Percentiles rank a stretch among this genome's conserved stretches.
These are phyloP conservation scores for Lunularia cruciata DNA, from an alignment of 225 moss, liverwort and hornwort genomes.

Conservation along the genomic window DNA sequence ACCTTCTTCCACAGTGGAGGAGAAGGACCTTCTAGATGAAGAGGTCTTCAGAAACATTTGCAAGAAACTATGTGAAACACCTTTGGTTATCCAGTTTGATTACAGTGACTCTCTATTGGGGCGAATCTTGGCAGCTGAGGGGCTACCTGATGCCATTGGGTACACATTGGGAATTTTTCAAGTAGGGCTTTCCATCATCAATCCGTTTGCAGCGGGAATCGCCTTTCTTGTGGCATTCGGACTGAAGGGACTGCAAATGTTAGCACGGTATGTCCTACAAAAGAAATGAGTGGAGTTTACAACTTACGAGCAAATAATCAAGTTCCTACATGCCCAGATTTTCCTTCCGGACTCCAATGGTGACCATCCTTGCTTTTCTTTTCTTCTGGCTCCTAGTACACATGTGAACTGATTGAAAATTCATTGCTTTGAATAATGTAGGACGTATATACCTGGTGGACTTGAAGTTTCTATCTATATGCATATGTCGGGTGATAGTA, in stretches of 20 bases:
- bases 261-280: background rate
- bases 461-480: too few relatives aligned
- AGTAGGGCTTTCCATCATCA: background rate
- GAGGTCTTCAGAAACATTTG: background rate
- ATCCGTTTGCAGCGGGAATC: background rate
- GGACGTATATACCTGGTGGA: too few relatives aligned
- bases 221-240: background rate
- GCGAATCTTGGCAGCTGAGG: too few relatives aligned
- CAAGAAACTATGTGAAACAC: slow-evolving; percentile 10
- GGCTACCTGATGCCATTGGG: background rate
- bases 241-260: background rate
- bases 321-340: background rate
- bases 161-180: background rate
- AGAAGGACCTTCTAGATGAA: background rate
- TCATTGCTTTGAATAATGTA: too few relatives aligned
- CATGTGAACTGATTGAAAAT: background rate
- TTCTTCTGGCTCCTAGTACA: background rate
- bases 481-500: too few relatives aligned
- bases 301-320: slow-evolving; percentile 6
- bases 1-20: background rate
- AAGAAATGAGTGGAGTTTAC: background rate
- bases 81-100: background rate
- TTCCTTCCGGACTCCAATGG: background rate
- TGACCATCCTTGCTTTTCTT: background rate
- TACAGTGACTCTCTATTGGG: background rate